Evolutionary conservation across 1,139 yeast genomes (phyloP).

Genomic region (Saccharomyces hybrid): DNA sequence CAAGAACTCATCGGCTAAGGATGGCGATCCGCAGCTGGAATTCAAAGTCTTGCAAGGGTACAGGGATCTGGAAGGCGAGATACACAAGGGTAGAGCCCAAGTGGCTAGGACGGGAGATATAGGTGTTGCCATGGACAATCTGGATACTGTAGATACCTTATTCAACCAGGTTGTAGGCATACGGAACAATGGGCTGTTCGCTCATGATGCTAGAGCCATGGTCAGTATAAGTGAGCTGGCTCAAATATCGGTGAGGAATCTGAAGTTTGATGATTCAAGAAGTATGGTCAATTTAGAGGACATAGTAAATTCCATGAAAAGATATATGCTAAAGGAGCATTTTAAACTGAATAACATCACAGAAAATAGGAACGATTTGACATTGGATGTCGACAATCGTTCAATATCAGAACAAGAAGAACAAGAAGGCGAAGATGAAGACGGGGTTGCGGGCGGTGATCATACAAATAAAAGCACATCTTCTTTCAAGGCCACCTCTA

Average conservation of each 20-base stretch:
- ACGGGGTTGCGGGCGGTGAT: slow-evolving; percentile 7
- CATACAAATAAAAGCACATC: slow-evolving; percentile 15
- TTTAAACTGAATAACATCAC: slow-evolving; percentile 17
- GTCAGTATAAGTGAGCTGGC: slow-evolving; percentile 40
- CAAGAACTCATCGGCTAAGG: neutral
- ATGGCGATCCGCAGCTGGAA: slow-evolving; percentile 11
- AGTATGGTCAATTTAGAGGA: slow-evolving; percentile 44
- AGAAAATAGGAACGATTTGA: slow-evolving; percentile 5
- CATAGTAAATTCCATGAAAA: slow-evolving; percentile 38
- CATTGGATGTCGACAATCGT: slow-evolving; percentile 18
- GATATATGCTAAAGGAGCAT: slow-evolving; percentile 34
- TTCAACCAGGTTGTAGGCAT: slow-evolving; percentile 33
- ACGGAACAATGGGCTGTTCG: slow-evolving; percentile 35
- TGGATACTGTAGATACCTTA: slow-evolving; percentile 34
- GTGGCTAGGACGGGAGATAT: slow-evolving; percentile 40
- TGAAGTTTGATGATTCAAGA: slow-evolving; percentile 49
- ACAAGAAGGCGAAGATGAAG: slow-evolving; percentile 10
- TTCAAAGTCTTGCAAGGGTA: slow-evolving; percentile 32
- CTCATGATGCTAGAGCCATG: slow-evolving; percentile 43
- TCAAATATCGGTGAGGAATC: slow-evolving; percentile 50
- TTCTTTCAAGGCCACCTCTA: slow-evolving; percentile 14
- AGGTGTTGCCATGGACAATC: slow-evolving; percentile 31
- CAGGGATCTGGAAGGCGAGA: slow-evolving; percentile 29
- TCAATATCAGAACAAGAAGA: slow-evolving; percentile 15
- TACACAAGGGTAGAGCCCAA: slow-evolving; percentile 35